Conservation (phyloP, 768 basidiomycete species). For the Suillus luteus region DNA sequence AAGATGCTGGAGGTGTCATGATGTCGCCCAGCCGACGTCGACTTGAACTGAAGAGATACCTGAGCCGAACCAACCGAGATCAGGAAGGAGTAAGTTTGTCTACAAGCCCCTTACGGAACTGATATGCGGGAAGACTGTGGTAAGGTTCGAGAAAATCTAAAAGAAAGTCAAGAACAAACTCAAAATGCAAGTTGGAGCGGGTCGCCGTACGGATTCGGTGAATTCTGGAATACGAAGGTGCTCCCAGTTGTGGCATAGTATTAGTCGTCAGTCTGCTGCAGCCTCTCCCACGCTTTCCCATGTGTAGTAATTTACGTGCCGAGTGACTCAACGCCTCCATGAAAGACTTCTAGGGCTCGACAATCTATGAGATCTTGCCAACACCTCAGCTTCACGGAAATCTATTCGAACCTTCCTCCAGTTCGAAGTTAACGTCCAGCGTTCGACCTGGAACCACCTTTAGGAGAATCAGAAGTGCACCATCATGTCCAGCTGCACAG, state of each 20-base stretch:
- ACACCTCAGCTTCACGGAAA: not conserved
- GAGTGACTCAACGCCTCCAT: not conserved
- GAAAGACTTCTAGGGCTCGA: not conserved
- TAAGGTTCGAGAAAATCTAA: conserved; percentile 3
- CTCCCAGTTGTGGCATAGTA: conserved; percentile 3
- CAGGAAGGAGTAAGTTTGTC: not conserved
- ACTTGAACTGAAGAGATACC: not conserved
- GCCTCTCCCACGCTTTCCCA: conserved; percentile 1
- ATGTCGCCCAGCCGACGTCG: not conserved
- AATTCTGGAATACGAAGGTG: conserved; percentile 6
- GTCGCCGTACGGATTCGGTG: not conserved
- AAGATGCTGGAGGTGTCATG: conserved; percentile 10
- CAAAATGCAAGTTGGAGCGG: not conserved
- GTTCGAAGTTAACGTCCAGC: not conserved
- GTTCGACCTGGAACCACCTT: not conserved
- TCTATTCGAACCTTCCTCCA: not conserved
- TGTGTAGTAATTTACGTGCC: not conserved
- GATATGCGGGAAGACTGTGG: not conserved
- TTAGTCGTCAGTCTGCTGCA: not conserved
- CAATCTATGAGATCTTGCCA: not conserved
- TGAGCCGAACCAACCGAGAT: not conserved
- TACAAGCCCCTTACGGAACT: not conserved
- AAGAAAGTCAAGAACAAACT: conserved; percentile 8
- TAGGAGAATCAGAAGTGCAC: not conserved
- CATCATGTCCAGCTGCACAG: not conserved